Evolutionary conservation across 352 stramenopile genomes (phyloP).

Genomic region (Detonula confervacea): DNA sequence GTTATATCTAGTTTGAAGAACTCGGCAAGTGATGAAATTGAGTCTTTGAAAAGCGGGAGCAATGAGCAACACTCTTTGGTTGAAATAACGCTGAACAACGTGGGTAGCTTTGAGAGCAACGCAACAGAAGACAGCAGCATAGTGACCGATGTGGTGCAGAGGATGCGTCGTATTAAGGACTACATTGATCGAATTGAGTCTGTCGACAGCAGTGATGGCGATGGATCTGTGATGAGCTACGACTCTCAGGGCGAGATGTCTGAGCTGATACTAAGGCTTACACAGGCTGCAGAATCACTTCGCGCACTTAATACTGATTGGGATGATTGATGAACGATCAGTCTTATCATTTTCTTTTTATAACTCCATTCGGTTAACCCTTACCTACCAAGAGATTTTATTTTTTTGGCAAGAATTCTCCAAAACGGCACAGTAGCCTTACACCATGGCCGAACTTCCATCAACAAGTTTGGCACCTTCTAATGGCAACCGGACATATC

Average conservation of each 20-base stretch:
- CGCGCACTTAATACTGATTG: constrained; percentile 35
- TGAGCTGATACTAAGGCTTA: constrained; percentile 56
- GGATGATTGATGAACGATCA: constrained; percentile 48
- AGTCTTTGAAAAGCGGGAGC: constrained; percentile 24
- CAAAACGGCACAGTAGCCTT: too few relatives aligned
- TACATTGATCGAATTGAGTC: constrained; percentile 58
- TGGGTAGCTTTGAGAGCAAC: constrained; percentile 51
- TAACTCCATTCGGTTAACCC: too few relatives aligned
- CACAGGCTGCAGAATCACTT: constrained; percentile 54
- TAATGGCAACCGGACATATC: too few relatives aligned
- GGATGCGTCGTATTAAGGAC: constrained; percentile 54
- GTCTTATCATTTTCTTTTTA: too few relatives aligned
- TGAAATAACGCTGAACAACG: constrained; percentile 32
- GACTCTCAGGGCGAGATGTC: constrained; percentile 59
- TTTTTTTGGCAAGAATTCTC: too few relatives aligned
- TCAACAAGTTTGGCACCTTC: too few relatives aligned
- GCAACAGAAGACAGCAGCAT: constrained; percentile 43
- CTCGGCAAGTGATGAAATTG: constrained; percentile 23
- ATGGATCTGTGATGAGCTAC: constrained; percentile 18
- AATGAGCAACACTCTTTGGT: constrained; percentile 31
- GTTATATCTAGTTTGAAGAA: constrained; percentile 25
- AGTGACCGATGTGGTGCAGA: constrained; percentile 33
- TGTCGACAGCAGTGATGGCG: constrained; percentile 34
- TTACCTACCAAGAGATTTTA: too few relatives aligned
- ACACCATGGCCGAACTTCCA: too few relatives aligned